phyloP scores from a whole-genome alignment of 805 yeast species.

The Kazachstania viticola region DNA sequence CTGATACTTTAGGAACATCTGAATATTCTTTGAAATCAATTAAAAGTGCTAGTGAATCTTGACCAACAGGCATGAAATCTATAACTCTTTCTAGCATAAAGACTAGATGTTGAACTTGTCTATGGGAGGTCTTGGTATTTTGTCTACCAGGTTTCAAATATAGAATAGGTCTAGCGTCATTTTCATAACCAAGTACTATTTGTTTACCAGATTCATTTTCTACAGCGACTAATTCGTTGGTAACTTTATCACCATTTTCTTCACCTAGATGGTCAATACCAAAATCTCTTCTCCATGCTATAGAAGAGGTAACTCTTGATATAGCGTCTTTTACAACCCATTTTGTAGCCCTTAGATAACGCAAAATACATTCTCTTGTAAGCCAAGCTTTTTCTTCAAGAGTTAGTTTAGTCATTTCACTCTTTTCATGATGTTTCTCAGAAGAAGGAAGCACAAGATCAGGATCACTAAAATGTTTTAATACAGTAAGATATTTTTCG shows the following conservation, averaged over 20 bases:
- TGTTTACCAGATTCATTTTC: slow-evolving; percentile 92
- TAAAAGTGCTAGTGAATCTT: slow-evolving; percentile 81
- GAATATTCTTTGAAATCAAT: slow-evolving; percentile 81
- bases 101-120: slow-evolving; percentile 94
- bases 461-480: slow-evolving; percentile 49
- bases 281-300: slow-evolving; percentile 91
- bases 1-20: slow-evolving; percentile 40
- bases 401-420: slow-evolving; percentile 25
- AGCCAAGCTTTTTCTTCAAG: slow-evolving; percentile 79
- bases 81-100: slow-evolving; percentile 86
- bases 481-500: slow-evolving; percentile 49
- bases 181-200: slow-evolving; percentile 82
- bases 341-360: slow-evolving; percentile 89
- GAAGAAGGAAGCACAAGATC: slow-evolving; percentile 38
- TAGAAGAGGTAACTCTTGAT: slow-evolving; percentile 59
- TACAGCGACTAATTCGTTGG: slow-evolving; percentile 39
- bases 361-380: slow-evolving; percentile 77
- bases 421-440: slow-evolving; percentile 31
- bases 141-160: slow-evolving; percentile 92
- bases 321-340: slow-evolving; percentile 71
- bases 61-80: slow-evolving; percentile 93
- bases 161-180: slow-evolving; percentile 81
- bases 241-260: slow-evolving; percentile 37
- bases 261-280: slow-evolving; percentile 47
- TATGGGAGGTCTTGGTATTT: slow-evolving; percentile 78